Evolutionary conservation across 1,284 basidiomycete genomes (phyloP), one percentile per base, ranked within the genome.

Genomic region (Tilletia caries): DNA sequence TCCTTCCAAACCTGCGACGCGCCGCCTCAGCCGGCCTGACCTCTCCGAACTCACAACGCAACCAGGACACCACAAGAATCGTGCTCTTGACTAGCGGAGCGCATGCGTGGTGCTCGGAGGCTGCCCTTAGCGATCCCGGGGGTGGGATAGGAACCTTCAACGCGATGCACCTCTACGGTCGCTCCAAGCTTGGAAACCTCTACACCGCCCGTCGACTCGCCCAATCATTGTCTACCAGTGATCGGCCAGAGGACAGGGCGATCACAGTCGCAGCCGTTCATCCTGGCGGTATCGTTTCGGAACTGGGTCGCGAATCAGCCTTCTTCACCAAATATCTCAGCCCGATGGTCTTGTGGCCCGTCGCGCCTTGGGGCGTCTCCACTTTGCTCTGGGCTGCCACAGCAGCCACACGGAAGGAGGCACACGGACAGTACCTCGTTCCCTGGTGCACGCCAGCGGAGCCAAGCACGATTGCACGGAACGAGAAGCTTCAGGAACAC

Each of bases 351-450:
- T 13, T 67, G 66, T 60, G 58, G 58, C 58, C 58, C n/a, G 33
- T 37, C 32, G 32, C 32, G 33, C 48, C 68, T 4, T 33, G 71
- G 1, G 78, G 76, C 34, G 74, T 75, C 6, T 52, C 77, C 8
- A 78, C 78, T 1, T 75, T 73, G 58, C 68, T 79, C 12, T 78
- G 74, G 70, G 76, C 71, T 0, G 71, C 58, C 1, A 69, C 70
- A 0, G 71, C 67, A 1, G 70, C 74, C 0, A 43, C 68, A 6
- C 34, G 18, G 2, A 46, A 67, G 1, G 46, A 68, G 41, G 71
- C 77, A n/a, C 67, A 73, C 25, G 75, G 72, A 0, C 64, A 44
- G 15, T 79, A 76, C 46, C 60, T 73, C 15, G 70, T 79, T 1
- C 78, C 78, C 1, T 79, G 74, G 71, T 75, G 76, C 12, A 64